Evolutionary conservation across 768 basidiomycete species (phyloP).

Genomic region (Sarcomyxa edulis): DNA sequence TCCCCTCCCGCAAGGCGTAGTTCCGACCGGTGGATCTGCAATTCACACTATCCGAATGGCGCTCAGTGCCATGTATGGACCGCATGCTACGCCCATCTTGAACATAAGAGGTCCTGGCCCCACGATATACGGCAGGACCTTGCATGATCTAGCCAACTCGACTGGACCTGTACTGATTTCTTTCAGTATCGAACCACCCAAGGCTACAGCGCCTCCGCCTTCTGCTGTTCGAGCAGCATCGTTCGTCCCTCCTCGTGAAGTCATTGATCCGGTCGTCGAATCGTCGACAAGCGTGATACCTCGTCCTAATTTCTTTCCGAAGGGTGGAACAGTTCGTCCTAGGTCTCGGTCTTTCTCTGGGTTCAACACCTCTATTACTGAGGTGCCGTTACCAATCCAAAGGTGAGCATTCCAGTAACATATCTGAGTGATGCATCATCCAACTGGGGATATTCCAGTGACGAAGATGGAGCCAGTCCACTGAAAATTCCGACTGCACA

Average conservation of each 20-base stretch:
- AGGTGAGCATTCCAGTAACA: conserved; percentile 19
- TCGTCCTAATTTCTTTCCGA: conserved; percentile 62
- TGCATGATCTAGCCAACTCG: conserved; percentile 42
- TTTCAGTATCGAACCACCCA: conserved; percentile 51
- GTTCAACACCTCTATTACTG: conserved; percentile 39
- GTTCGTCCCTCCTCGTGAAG: not conserved
- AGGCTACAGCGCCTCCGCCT: conserved; percentile 8
- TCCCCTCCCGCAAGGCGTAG: conserved; percentile 1
- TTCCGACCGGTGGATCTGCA: conserved; percentile 11
- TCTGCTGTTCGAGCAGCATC: conserved; percentile 1
- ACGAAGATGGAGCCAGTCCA: conserved; percentile 17
- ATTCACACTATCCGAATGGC: conserved; percentile 25
- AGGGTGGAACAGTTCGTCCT: conserved; percentile 47
- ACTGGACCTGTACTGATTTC: conserved; percentile 56
- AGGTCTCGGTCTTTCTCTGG: conserved; percentile 76
- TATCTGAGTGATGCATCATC: conserved; percentile 1
- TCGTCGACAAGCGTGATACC: conserved; percentile 32
- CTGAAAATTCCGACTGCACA: conserved; percentile 14
- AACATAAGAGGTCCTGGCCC: conserved; percentile 22
- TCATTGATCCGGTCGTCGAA: too few relatives aligned
- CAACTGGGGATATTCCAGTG: conserved; percentile 13
- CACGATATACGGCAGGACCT: conserved; percentile 60
- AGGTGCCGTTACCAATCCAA: conserved; percentile 23
- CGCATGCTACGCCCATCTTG: not conserved
- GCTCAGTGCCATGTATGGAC: not conserved